Evolutionary conservation across 345 rosid genomes (phyloP).

Genomic region (Acer campestre): DNA sequence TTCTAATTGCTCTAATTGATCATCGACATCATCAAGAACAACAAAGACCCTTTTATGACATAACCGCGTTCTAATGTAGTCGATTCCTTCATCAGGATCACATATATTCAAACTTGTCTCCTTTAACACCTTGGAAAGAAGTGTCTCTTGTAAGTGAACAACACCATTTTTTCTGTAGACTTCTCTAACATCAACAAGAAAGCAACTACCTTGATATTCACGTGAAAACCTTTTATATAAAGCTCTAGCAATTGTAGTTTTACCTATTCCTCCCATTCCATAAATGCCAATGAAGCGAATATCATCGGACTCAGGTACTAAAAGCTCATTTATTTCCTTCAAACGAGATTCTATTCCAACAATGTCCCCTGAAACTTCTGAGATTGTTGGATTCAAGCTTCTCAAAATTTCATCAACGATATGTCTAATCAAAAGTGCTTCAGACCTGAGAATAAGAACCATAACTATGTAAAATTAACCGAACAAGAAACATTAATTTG

Average conservation of each 20-base stretch:
- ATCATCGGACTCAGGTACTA: background rate
- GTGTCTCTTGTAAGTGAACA: background rate
- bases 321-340: background rate
- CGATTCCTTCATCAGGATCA: background rate
- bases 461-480: background rate
- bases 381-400: background rate
- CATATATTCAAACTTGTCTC: background rate
- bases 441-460: background rate
- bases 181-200: conserved; percentile 33
- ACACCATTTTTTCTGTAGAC: rapidly evolving
- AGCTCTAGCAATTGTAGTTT: conserved; percentile 34
- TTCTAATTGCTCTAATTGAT: background rate
- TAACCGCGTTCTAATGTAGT: background rate
- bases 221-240: conserved; percentile 16
- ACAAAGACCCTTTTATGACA: background rate
- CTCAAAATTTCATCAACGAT: background rate
- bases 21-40: conserved; percentile 12
- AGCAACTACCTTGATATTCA: conserved; percentile 26
- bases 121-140: background rate
- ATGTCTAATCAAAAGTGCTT: background rate
- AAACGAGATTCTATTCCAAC: conserved; percentile 31
- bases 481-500: background rate
- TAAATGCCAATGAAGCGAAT: conserved; percentile 30
- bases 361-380: background rate
- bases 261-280: conserved; percentile 50